Conservation (phyloP, 2,329 filamentous ascomycete genomes). For the Botrytis tulipae region DNA sequence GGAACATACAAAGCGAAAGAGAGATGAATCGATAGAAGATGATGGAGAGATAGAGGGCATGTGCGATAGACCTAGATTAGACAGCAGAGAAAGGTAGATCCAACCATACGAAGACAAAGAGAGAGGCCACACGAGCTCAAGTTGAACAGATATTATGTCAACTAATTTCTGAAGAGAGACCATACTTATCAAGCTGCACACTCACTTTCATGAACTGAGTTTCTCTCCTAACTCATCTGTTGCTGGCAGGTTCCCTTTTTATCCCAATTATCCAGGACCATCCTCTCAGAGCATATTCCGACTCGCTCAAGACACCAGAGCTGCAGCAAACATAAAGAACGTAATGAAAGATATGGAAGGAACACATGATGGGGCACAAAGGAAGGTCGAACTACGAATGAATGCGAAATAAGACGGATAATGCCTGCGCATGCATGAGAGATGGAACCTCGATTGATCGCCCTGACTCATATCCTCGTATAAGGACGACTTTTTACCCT, state of each 20-base stretch:
- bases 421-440: not conserved
- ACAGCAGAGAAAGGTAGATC: not conserved
- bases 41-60: not conserved
- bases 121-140: not conserved
- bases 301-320: not conserved
- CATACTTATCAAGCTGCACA: not conserved
- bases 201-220: not conserved
- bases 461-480: not conserved
- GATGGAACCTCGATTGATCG: not conserved
- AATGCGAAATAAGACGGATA: not conserved
- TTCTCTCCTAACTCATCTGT: not conserved
- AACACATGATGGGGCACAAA: not conserved
- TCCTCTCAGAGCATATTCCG: not conserved
- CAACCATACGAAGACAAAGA: not conserved
- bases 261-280: not conserved
- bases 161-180: not conserved
- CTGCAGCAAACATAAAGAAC: not conserved
- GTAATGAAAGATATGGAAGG: not conserved
- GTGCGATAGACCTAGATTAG: not conserved
- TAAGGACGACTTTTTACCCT: not conserved
- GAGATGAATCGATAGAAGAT: not conserved
- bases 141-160: not conserved
- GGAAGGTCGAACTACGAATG: not conserved
- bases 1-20: not conserved
- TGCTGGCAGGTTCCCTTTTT: not conserved